Percentiles rank a stretch among this genome's conserved stretches.
Conservation (phyloP, 2,329 filamentous ascomycete genomes). For the Pleomassaria siparia region DNA sequence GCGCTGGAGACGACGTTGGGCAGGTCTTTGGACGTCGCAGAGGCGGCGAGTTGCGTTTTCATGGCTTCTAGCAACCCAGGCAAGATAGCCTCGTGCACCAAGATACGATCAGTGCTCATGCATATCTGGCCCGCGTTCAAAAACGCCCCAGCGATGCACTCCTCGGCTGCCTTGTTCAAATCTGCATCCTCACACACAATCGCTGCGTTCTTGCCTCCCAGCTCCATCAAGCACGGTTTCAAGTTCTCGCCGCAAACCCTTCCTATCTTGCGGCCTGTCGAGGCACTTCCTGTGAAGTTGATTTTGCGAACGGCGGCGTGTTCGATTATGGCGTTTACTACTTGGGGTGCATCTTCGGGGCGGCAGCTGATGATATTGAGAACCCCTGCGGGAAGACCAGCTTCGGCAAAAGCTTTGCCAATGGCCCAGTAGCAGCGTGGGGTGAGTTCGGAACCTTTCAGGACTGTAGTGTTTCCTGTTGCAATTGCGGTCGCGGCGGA, state of each 20-base stretch:
- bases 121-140: slow-evolving; percentile 64
- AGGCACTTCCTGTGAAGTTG: slow-evolving; percentile 68
- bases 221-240: slow-evolving; percentile 65
- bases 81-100: slow-evolving; percentile 17
- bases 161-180: slow-evolving; percentile 72
- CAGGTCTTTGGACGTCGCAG: slow-evolving; percentile 6
- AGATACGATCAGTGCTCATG: slow-evolving; percentile 56
- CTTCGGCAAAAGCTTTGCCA: slow-evolving; percentile 46
- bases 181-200: slow-evolving; percentile 76
- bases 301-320: slow-evolving; percentile 68
- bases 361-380: slow-evolving; percentile 67
- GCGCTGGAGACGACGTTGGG: slow-evolving; percentile 10
- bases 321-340: slow-evolving; percentile 68
- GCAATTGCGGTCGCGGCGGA: slow-evolving; percentile 56
- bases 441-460: slow-evolving; percentile 22
- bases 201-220: slow-evolving; percentile 81
- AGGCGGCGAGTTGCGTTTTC: slow-evolving; percentile 12
- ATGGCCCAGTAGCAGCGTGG: slow-evolving; percentile 18
- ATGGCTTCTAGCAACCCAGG: slow-evolving; percentile 14
- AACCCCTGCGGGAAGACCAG: slow-evolving; percentile 71
- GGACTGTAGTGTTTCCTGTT: slow-evolving; percentile 48
- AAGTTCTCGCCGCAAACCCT: slow-evolving; percentile 13
- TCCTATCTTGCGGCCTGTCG: slow-evolving; percentile 11
- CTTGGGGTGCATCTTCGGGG: slow-evolving; percentile 59
- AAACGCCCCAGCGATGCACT: slow-evolving; percentile 88